Conservation (phyloP, 2,329 filamentous ascomycete species). For the Erysiphe pisi region DNA sequence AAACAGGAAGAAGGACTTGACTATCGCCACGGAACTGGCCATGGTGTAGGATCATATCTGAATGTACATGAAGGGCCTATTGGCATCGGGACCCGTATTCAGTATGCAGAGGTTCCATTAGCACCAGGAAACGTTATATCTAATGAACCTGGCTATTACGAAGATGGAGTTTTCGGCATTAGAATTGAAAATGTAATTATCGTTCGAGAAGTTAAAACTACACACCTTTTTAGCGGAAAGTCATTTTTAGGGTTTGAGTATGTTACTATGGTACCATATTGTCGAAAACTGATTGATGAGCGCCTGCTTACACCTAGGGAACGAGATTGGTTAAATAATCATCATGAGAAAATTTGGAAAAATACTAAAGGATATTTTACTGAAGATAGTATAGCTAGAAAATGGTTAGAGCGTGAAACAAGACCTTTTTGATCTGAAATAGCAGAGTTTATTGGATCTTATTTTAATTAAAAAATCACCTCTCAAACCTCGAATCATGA, state of each 20-base stretch:
- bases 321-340: conserved; percentile 76
- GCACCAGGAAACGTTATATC: conserved; percentile 91
- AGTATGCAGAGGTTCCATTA: conserved; percentile 82
- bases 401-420: conserved; percentile 77
- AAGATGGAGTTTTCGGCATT: conserved; percentile 88
- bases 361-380: conserved; percentile 73
- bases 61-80: conserved; percentile 98
- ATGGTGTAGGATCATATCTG: conserved; percentile 87
- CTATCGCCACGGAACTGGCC: conserved; percentile 91
- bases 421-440: too few species aligned
- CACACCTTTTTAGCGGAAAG: conserved; percentile 83
- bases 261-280: conserved; percentile 94
- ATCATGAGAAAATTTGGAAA: conserved; percentile 67
- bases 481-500: too few species aligned
- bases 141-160: conserved; percentile 93
- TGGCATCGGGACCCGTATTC: conserved; percentile 82
- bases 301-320: conserved; percentile 61
- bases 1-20: conserved; percentile 64
- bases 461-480: too few species aligned
- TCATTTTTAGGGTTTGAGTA: conserved; percentile 92
- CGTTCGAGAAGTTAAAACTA: conserved; percentile 77
- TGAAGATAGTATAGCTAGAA: conserved; percentile 57
- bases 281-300: conserved; percentile 72
- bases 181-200: conserved; percentile 94
- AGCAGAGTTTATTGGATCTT: too few species aligned